Evolutionary conservation across 108 stramenopile genomes (phyloP), one percentile per base, ranked within the genome.

Genomic region (Conticribra guillardii): DNA sequence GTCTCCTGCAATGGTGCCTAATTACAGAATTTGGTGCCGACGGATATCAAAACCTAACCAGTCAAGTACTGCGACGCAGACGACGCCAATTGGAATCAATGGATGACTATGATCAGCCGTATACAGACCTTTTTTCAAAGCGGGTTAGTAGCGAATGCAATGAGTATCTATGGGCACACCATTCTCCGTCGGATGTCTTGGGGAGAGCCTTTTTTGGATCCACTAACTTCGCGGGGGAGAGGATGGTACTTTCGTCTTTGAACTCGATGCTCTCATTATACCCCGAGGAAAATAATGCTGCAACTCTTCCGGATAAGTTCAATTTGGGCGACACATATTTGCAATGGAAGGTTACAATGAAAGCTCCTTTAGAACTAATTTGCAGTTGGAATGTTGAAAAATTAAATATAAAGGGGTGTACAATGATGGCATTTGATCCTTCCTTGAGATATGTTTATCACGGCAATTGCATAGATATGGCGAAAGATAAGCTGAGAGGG

Each of bases 391-490:
- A 73, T 33, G 34, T 82, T 2, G 41, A 64, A 17, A 37, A 63
- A 58, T 58, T 33, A 16, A 30, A 53, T 27, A 33, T 79, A 4
- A 51, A 46, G 31, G 78, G 78, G 3, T 66, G 64, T 18, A 82
- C 76, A 15, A 82, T 82, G 76, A 19, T 77, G 37, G 81, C 70
- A 22, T 82, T 66, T 72, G 81, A 82, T 72, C 81, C 81, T 29
- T 33, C 56, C 3, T 41, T 76, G 27, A 56, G 62, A 54, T 76
- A 66, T 24, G 75, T 55, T 22, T 82, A 76, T 51, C 81, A 82
- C 49, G 81, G 81, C 4, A 82, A 82, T 29, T 77, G 76, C 47
- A 60, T 82, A 19, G 32, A 77, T 46, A 31, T 81, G 1, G 1
- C 46, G 47, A 27, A 54, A 56, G 66, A 64, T 30, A 44, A 26